Base-by-base conservation (phyloP, 2,329 filamentous ascomycete genomes). In the Cladosporium austrohemisphaericum region DNA sequence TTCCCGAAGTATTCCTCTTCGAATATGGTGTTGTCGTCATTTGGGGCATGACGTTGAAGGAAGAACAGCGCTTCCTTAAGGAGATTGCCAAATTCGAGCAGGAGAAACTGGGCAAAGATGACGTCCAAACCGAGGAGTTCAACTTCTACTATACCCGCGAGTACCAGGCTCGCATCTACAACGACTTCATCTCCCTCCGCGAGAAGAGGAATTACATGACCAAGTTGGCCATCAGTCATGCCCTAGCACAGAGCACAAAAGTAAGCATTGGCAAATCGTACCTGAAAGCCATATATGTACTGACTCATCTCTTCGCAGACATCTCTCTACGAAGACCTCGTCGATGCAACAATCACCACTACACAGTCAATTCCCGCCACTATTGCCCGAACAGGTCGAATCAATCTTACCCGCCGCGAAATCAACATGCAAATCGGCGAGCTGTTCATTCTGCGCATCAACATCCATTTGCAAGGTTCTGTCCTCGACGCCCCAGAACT, bases 381-480 rank as follows among this genome's bases (percentile, higher is more conserved):
- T 68, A 95, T 98, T 59, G 92, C 93, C 2, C 75, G 87, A 56
- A 96, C 92, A 0, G 93, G 93, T 55, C 93, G 91, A 64, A 93
- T 98, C 63, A 85, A 88, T 49, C 81, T 98, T 51, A 89, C 84
- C 51, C 83, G 92, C 35, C 83, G 83, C 52, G 84, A 97, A 67
- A 96, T 98, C 76, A 97, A 97, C 75, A 97, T 97, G 91, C 91
- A 97, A 71, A 96, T 98, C 53, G 93, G 93, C 66, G 91, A 98
- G 72, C 81, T 98, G 47, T 98, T 98, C 70, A 97, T 98, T 64
- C 75, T 98, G 25, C 83, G 93, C 52, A 97, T 98, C 73, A 96
- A 93, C 68, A 97, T 98, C 63, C 94, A 98, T 71, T 79, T 98
- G 43, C 95, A 97, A 68, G 93, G 93, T 26, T 95, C 88, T 23